Percentiles rank a stretch among this genome's conserved stretches.
These are phyloP conservation scores for Hypoxylon sp. DNA, from an alignment of 2,329 filamentous ascomycete species.

Conservation along the genomic window DNA sequence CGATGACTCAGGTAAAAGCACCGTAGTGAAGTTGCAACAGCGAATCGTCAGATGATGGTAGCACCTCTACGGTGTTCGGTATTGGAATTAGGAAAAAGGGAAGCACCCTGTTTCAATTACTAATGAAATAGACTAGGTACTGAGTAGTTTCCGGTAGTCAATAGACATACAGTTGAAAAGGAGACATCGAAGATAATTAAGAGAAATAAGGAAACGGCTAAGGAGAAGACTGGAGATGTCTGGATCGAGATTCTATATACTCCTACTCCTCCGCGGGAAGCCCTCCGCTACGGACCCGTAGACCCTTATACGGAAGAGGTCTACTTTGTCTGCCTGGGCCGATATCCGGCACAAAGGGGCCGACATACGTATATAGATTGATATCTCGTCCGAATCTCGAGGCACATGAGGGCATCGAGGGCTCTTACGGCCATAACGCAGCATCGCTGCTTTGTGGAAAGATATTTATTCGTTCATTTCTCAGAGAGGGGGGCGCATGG, in stretches of 20 bases:
- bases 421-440: conserved; percentile 9
- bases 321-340: conserved; percentile 47
- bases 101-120: conserved; percentile 15
- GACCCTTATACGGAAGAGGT: conserved; percentile 31
- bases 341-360: conserved; percentile 37
- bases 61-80: conserved; percentile 25
- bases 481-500: conserved; percentile 14
- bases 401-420: not conserved
- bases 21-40: not conserved
- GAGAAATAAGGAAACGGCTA: conserved; percentile 22
- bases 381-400: not conserved
- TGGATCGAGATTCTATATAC: conserved; percentile 26
- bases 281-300: not conserved
- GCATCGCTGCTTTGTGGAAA: conserved; percentile 25
- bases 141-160: conserved; percentile 19
- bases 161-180: conserved; percentile 4
- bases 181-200: conserved; percentile 27
- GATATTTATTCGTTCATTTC: not conserved
- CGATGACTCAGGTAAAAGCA: conserved; percentile 18
- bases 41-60: conserved; percentile 12
- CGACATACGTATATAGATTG: not conserved
- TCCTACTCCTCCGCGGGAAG: not conserved
- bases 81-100: conserved; percentile 22
- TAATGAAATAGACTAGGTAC: conserved; percentile 9
- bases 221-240: conserved; percentile 12